Percentiles rank a stretch among this genome's conserved stretches.
Conservation (phyloP, 345 rosid species). For the Acer negundo region DNA sequence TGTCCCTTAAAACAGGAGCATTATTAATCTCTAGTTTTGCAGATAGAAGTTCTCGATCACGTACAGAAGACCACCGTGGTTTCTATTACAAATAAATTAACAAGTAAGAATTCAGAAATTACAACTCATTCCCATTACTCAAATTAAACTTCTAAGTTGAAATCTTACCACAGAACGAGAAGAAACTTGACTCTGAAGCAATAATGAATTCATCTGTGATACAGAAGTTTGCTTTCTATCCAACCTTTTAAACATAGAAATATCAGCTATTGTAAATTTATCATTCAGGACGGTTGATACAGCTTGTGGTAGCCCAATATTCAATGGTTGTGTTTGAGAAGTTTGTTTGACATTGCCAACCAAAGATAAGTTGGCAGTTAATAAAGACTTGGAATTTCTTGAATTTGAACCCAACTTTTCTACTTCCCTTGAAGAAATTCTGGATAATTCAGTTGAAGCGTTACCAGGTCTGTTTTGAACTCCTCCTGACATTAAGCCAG, state of each 20-base stretch:
- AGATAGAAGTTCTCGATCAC: constrained; percentile 61
- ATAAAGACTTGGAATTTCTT: constrained; percentile 14
- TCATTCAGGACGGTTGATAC: constrained; percentile 17
- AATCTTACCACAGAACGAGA: constrained; percentile 52
- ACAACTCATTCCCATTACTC: constrained; percentile 10
- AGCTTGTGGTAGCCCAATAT: constrained; percentile 21
- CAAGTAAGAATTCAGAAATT: constrained; percentile 13
- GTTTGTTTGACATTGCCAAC: constrained; percentile 9
- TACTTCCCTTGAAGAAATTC: constrained; percentile 20
- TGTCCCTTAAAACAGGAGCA: constrained; percentile 42
- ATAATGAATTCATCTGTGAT: constrained; percentile 59
- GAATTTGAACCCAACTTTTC: constrained; percentile 24
- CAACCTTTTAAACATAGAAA: constrained; percentile 33
- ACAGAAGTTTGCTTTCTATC: constrained; percentile 37
- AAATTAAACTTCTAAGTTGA: constrained; percentile 15
- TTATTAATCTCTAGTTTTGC: constrained; percentile 57
- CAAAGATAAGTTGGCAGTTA: constrained; percentile 26
- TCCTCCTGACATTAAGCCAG: constrained; percentile 8
- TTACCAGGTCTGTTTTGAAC: constrained; percentile 12
- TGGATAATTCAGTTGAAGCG: constrained; percentile 12
- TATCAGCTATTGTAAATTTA: constrained; percentile 14
- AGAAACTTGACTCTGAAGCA: constrained; percentile 46
- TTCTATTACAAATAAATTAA: constrained; percentile 43
- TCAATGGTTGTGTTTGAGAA: constrained; percentile 11
- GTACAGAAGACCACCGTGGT: constrained; percentile 51